Conservation (phyloP, 2,329 filamentous ascomycete species). For the Dactylellina leptospora region DNA sequence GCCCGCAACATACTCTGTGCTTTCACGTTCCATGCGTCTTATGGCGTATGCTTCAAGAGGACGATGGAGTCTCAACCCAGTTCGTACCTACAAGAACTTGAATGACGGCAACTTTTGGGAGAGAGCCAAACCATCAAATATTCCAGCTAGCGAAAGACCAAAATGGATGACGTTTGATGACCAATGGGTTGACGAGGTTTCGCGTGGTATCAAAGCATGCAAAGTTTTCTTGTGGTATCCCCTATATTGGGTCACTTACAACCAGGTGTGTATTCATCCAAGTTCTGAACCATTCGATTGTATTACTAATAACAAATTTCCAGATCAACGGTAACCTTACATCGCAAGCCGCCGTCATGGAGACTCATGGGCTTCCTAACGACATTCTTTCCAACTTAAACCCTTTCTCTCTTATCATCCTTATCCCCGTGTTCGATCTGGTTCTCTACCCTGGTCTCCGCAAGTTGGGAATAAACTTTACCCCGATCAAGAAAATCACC, state of each 20-base stretch:
- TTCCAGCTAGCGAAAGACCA: slow-evolving; percentile 68
- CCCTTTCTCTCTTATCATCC: slow-evolving; percentile 77
- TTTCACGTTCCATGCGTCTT: slow-evolving; percentile 72
- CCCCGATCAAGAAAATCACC: slow-evolving; percentile 78
- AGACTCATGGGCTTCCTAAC: slow-evolving; percentile 76
- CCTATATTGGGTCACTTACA: slow-evolving; percentile 67
- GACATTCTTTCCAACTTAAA: slow-evolving; percentile 80
- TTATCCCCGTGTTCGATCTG: slow-evolving; percentile 76
- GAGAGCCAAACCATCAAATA: slow-evolving; percentile 71
- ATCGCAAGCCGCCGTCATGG: slow-evolving; percentile 67
- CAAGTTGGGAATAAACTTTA: slow-evolving; percentile 72
- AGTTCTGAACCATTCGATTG: not conserved
- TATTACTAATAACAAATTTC: slow-evolving; percentile 64
- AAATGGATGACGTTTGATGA: slow-evolving; percentile 62
- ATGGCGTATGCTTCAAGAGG: slow-evolving; percentile 71
- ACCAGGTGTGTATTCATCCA: slow-evolving; percentile 64
- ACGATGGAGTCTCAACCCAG: slow-evolving; percentile 70
- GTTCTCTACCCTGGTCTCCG: slow-evolving; percentile 75
- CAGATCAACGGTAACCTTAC: slow-evolving; percentile 71
- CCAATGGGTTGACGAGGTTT: slow-evolving; percentile 56
- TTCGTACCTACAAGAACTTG: slow-evolving; percentile 69
- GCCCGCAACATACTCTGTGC: slow-evolving; percentile 76
- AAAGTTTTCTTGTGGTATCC: slow-evolving; percentile 56
- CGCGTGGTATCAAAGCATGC: slow-evolving; percentile 56
- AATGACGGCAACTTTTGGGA: slow-evolving; percentile 72